Base-by-base conservation (phyloP, 2,329 filamentous ascomycete species). In the Herpotrichia juniperi region DNA sequence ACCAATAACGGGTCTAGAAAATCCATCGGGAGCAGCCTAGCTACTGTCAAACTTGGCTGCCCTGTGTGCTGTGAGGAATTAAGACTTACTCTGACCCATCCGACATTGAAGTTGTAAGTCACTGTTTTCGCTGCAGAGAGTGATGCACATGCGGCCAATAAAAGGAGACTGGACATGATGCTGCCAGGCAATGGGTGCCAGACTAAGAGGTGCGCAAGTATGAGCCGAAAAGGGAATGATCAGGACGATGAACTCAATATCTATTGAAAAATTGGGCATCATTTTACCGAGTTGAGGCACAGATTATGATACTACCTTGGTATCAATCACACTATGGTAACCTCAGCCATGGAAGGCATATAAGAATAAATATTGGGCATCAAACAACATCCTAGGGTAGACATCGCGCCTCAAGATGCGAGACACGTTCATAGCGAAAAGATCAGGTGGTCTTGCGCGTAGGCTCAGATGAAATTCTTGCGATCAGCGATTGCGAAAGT, bases 1-100 rank as follows among this genome's bases (percentile, higher is more conserved):
- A 31, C 87, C 83, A 46, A 91, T 82, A n/a, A 77, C 74, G 2
- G 78, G 74, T n/a, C 82, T 74, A 75, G 19, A 65, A 57, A 78
- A 64, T n/a, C 79, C 81, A 68, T 84, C 82, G 9, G 83, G 83
- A 57, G 83, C 83, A 14, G 80, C 79, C 40, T 68, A 76, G 4
- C 11, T 14, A 24, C 4, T 22, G 11, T 47, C 14, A 30, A 26
- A 12, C 17, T 6, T 7, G 37, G 17, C 8, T 32, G 5, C 26
- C 17, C 10, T 9, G 12, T 14, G 17, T 42, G 17, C 7, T 42
- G 7, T 45, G n/a, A 17, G 7, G 24, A 32, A 21, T 3, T 17
- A 16, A n/a, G 12, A 34, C 49, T 34, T 32, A 52, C 49, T 7
- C 12, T 28, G 8, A 82, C 76, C 82, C 83, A 85, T 12, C 74